phyloP scores from a whole-genome alignment of 2,329 filamentous ascomycete genomes.

The Penicillium sp. region DNA sequence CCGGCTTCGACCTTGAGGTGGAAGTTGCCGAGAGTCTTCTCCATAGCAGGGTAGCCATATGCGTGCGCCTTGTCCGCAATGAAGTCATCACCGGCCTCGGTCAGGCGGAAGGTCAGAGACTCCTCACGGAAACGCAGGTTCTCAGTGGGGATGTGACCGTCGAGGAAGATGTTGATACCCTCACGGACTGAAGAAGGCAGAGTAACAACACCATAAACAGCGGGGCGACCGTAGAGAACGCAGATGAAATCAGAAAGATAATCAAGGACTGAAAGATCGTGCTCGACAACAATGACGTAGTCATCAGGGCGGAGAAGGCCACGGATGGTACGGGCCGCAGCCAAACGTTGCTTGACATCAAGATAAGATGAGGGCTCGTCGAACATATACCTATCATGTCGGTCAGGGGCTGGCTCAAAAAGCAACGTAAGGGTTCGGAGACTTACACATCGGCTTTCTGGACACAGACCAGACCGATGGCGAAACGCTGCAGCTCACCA shows the following conservation, averaged over 20 bases:
- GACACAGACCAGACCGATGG: constrained; percentile 92
- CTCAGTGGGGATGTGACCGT: constrained; percentile 96
- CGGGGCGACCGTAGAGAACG: constrained; percentile 92
- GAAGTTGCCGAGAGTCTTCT: constrained; percentile 90
- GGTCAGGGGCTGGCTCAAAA: constrained; percentile 15
- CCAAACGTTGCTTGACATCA: constrained; percentile 98
- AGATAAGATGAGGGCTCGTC: constrained; percentile 98
- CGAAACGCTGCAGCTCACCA: constrained; percentile 97
- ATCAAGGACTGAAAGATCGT: constrained; percentile 97
- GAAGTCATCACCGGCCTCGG: constrained; percentile 87
- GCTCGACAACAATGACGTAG: constrained; percentile 98
- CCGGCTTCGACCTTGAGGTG: constrained; percentile 78
- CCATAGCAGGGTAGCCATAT: constrained; percentile 86
- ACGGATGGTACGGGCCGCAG: constrained; percentile 88
- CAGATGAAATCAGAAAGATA: constrained; percentile 99
- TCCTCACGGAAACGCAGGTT: constrained; percentile 98
- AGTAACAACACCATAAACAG: constrained; percentile 96
- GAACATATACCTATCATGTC: constrained; percentile 80
- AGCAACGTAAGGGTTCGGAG: neutral
- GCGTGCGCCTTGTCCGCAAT: constrained; percentile 79
- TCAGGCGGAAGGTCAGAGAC: constrained; percentile 91
- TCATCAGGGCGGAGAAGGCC: constrained; percentile 84
- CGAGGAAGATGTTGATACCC: constrained; percentile 99
- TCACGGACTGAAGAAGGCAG: constrained; percentile 94
- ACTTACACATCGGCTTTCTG: constrained; percentile 86